Base-by-base conservation (phyloP, 306 rosid genomes). In the Cicer arietinum region DNA sequence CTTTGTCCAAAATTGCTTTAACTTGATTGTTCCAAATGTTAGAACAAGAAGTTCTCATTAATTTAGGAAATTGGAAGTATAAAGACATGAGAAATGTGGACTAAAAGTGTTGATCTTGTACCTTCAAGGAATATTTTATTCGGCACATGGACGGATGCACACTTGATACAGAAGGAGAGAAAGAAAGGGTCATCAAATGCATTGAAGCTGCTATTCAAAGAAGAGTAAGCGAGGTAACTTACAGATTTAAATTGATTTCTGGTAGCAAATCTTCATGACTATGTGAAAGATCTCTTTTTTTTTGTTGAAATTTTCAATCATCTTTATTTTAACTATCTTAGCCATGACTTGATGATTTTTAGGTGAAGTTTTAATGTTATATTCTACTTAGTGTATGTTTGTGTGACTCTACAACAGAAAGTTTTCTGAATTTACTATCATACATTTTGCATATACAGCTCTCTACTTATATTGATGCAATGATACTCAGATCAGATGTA, bases 141-240 rank as follows among this genome's bases (percentile, higher is more conserved):
- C 92, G 96, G 30, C 97, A 91, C 77, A 60, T 86, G 93, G 98
- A 90, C 79, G 97, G 97, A 30, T 91, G 94, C 87, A 94, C 94
- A 12, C 94, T 94, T 44, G 96, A 94, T 70, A 87, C 89, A 9
- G 92, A 90, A 79, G 97, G 90, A 73, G 98, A 91, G 76, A 85
- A 90, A 83, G 97, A 91, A 82, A 84, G 92, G 80, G 94, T 91
- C 17, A 74, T 87, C 78, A 86, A 91, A 88, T 94, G 98, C 84
- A 88, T 94, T 68, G 91, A 91, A 76, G 96, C 97, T 73, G 98
- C 94, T 44, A 94, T 94, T 84, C 87, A 68, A 52, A 90, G 98
- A 94, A 79, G 97, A 90, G 88, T 90, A 54, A 84, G 96, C 82
- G 98, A 90, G 98, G 98, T 88, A 76, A 39, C 12, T 2, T 22